A percentile compares a stretch with the other conserved stretches of the same genome.
Evolutionary conservation across 2,329 filamentous ascomycete genomes (phyloP).

Genomic region (Magnaporthiopsis incrustans): DNA sequence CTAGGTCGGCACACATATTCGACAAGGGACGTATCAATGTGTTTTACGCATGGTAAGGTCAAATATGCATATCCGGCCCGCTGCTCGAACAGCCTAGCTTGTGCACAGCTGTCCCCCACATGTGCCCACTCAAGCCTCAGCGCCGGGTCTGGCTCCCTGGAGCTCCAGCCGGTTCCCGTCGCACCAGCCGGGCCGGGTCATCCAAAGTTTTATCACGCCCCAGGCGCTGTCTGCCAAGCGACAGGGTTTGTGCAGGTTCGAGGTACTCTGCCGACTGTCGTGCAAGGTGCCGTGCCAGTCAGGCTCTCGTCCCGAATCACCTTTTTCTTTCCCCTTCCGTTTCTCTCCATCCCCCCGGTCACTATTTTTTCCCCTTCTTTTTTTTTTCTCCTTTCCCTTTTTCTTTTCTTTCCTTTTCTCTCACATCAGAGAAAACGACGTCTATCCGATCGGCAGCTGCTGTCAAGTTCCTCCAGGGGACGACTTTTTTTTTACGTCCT

Average conservation of each 20-base stretch:
- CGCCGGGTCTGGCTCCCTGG: neutral
- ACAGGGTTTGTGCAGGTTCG: neutral
- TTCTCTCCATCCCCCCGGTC: constrained; percentile 10
- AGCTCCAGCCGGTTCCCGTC: neutral
- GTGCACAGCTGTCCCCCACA: neutral
- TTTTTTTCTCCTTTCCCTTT: constrained; percentile 11
- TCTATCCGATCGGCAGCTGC: constrained; percentile 28
- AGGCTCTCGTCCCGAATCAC: neutral
- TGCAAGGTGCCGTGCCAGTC: neutral
- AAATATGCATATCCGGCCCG: neutral
- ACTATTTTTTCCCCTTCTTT: neutral
- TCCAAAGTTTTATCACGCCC: neutral
- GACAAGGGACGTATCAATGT: no score
- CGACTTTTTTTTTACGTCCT: constrained; percentile 30
- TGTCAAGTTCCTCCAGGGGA: constrained; percentile 27
- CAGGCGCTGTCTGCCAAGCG: neutral
- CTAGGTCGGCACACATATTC: no score
- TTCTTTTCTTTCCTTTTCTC: constrained; percentile 7
- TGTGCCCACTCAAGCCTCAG: neutral
- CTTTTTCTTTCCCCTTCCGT: constrained; percentile 6
- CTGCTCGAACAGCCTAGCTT: neutral
- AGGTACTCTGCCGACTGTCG: neutral
- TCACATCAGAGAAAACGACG: constrained; percentile 13
- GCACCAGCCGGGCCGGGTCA: neutral
- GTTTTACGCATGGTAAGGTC: neutral